Conservation (phyloP, 306 rosid species). For the Citrullus mucosospermus region DNA sequence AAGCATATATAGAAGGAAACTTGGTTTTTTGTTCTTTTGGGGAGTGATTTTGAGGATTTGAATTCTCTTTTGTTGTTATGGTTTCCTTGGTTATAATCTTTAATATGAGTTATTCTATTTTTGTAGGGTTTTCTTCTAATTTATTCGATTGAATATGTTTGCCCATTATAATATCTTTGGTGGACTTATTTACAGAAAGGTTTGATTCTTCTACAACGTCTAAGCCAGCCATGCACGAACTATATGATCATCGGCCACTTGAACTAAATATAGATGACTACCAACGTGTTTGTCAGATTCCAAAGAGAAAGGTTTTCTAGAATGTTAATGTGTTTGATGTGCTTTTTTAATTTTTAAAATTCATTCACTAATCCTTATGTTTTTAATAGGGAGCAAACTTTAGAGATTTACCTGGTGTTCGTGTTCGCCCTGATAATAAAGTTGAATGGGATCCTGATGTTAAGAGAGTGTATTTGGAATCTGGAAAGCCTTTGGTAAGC, state of each 20-base stretch:
- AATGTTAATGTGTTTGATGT: background rate
- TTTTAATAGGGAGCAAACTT: slow-evolving; percentile 56
- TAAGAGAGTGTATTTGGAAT: slow-evolving; percentile 35
- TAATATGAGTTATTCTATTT: background rate
- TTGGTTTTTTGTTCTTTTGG: no score
- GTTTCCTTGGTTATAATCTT: background rate
- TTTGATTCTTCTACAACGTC: slow-evolving; percentile 1
- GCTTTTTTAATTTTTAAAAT: background rate
- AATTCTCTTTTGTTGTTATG: background rate
- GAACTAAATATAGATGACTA: slow-evolving; percentile 46
- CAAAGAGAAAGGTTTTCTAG: slow-evolving; percentile 43
- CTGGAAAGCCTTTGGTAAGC: slow-evolving; percentile 79
- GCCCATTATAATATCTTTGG: background rate
- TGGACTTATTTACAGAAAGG: slow-evolving; percentile 23
- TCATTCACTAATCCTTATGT: background rate
- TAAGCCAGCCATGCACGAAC: background rate
- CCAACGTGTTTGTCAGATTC: slow-evolving; percentile 53
- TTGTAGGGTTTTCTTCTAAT: background rate
- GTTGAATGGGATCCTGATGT: slow-evolving; percentile 58
- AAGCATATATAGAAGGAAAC: no score
- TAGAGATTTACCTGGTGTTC: slow-evolving; percentile 75
- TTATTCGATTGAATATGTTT: background rate
- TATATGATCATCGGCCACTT: slow-evolving; percentile 57
- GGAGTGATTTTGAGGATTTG: no score
- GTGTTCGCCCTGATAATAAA: slow-evolving; percentile 34